A percentile compares a stretch with the other conserved stretches of the same genome.
Conservation (phyloP, 2,329 filamentous ascomycete genomes). For the Cordyceps militaris region DNA sequence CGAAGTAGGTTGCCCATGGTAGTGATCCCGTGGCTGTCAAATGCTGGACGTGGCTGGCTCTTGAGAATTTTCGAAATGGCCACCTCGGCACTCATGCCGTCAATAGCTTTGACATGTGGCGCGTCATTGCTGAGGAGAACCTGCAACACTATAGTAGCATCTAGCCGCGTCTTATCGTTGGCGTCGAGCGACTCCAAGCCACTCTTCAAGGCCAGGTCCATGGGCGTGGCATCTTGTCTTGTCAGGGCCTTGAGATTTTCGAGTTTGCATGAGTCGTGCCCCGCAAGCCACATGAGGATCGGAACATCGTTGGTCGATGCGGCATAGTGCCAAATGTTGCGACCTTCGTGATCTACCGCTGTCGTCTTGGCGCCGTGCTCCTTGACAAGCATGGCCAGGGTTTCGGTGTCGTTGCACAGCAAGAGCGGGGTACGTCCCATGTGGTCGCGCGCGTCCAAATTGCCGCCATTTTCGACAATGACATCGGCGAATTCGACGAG, state of each 20-base stretch:
- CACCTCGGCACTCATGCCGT: background rate
- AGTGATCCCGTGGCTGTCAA: background rate
- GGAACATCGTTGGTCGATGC: constrained; percentile 26
- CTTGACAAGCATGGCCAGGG: constrained; percentile 22
- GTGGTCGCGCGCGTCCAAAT: constrained; percentile 23
- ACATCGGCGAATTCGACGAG: constrained; percentile 22
- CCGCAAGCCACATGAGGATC: constrained; percentile 25
- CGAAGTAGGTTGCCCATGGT: background rate
- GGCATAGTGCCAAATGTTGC: constrained; percentile 32
- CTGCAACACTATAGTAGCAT: background rate
- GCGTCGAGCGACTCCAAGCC: background rate
- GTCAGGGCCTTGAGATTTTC: constrained; percentile 22
- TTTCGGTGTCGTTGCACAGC: constrained; percentile 22
- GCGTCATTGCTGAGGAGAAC: background rate
- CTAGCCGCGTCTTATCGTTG: background rate
- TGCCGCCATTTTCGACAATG: constrained; percentile 22
- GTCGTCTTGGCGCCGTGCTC: constrained; percentile 22
- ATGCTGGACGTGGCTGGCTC: background rate
- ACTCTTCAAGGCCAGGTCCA: constrained; percentile 24
- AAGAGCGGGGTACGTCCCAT: constrained; percentile 30
- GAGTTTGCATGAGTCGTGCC: constrained; percentile 22
- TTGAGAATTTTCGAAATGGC: constrained; percentile 1
- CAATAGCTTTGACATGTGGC: background rate
- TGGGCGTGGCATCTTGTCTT: constrained; percentile 22
- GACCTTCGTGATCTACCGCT: constrained; percentile 24